A percentile compares a stretch with the other conserved stretches of the same genome.
Conservation (phyloP, 306 rosid species). For the Luffa aegyptiaca region DNA sequence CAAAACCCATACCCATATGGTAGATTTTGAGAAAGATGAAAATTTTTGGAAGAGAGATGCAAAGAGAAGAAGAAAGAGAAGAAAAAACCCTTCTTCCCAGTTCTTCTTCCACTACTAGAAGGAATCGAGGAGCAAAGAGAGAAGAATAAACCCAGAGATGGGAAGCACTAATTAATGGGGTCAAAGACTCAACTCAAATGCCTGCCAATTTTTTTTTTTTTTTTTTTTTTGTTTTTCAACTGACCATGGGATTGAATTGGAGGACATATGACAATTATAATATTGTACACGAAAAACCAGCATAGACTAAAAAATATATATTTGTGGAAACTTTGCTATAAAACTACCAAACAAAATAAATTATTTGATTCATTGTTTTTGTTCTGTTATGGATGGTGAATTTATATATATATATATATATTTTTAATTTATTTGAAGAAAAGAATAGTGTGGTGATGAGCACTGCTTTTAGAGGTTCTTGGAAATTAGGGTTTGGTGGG, state of each 20-base stretch:
- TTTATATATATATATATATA: too few relatives aligned
- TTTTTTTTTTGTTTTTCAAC: neutral
- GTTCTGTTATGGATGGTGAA: neutral
- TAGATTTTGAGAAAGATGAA: too few relatives aligned
- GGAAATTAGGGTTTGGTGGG: slow-evolving; percentile 89
- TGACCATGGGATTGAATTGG: neutral
- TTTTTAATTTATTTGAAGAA: neutral
- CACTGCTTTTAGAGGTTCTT: slow-evolving; percentile 33
- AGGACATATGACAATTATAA: neutral
- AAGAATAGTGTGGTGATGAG: neutral
- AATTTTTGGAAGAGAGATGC: neutral
- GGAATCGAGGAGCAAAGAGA: slow-evolving; percentile 32
- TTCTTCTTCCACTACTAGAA: slow-evolving; percentile 9
- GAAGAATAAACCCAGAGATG: slow-evolving; percentile 10
- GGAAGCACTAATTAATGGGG: slow-evolving; percentile 5
- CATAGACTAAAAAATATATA: neutral
- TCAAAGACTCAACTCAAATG: neutral
- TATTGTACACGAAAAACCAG: neutral
- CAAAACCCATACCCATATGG: too few relatives aligned
- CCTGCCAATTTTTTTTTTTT: neutral
- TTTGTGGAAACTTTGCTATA: neutral
- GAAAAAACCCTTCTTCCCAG: neutral
- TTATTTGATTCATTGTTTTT: neutral
- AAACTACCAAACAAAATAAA: neutral
- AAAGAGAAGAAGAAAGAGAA: neutral